Percentiles rank a stretch among this genome's conserved stretches.
Evolutionary conservation across 768 basidiomycete species (phyloP).

Genomic region (Phlegmacium glaucopus): DNA sequence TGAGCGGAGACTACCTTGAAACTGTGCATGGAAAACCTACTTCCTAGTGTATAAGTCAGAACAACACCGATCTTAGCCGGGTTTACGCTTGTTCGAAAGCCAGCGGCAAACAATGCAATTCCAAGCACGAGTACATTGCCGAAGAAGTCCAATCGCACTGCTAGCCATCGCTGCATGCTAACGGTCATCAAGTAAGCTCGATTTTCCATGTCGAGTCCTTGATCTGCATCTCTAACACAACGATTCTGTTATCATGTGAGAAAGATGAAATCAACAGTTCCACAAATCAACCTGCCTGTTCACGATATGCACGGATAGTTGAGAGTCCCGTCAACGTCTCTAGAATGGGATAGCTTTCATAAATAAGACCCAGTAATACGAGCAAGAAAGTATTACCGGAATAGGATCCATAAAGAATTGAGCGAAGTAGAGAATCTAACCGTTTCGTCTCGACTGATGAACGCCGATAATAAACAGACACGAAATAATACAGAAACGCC

Average conservation of each 20-base stretch:
- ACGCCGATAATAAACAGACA: conserved; percentile 54
- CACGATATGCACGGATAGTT: conserved; percentile 58
- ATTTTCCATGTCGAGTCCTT: conserved; percentile 56
- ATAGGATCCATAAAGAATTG: conserved; percentile 53
- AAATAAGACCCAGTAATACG: background rate
- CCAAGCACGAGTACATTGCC: conserved; percentile 67
- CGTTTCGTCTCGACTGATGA: conserved; percentile 65
- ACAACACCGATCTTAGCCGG: conserved; percentile 65
- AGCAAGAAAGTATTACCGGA: conserved; percentile 36
- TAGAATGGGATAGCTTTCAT: conserved; percentile 16
- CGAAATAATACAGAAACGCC: conserved; percentile 47
- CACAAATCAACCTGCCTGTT: conserved; percentile 34
- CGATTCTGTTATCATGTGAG: conserved; percentile 31
- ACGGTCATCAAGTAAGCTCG: conserved; percentile 64
- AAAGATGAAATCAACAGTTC: background rate
- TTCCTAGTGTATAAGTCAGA: conserved; percentile 49
- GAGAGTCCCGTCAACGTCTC: conserved; percentile 63
- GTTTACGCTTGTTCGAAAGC: conserved; percentile 50
- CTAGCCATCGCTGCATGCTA: conserved; percentile 63
- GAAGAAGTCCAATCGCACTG: conserved; percentile 60
- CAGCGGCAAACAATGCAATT: conserved; percentile 66
- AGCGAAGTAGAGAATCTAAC: conserved; percentile 59
- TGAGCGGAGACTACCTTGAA: background rate
- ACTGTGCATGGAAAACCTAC: conserved; percentile 31
- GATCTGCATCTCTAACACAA: conserved; percentile 47